A percentile compares a stretch with the other conserved stretches of the same genome.
Conservation (phyloP, 805 yeast species). For the Ogataea pignaliae region DNA sequence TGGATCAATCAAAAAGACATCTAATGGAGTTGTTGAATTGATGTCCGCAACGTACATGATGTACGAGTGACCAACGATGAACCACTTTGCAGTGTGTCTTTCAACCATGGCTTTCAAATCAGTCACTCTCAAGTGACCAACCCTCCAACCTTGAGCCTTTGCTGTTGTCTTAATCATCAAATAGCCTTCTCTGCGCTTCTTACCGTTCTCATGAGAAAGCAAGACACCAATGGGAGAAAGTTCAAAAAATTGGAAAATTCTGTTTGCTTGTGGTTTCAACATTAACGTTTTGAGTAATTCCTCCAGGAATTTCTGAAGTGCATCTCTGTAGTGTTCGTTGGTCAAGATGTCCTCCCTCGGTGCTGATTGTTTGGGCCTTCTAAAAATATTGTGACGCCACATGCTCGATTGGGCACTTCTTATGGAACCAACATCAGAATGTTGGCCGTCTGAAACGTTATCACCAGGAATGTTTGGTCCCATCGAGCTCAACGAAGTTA, state of each 20-base stretch:
- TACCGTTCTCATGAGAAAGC: conserved; percentile 75
- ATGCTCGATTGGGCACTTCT: conserved; percentile 8
- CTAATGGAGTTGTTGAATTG: conserved; percentile 81
- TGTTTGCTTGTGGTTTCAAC: conserved; percentile 76
- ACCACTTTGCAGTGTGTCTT: conserved; percentile 92
- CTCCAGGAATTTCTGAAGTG: conserved; percentile 64
- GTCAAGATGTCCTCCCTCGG: conserved; percentile 5
- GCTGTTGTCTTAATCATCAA: conserved; percentile 79
- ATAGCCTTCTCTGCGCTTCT: conserved; percentile 86
- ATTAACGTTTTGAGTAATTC: conserved; percentile 54
- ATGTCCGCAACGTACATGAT: conserved; percentile 82
- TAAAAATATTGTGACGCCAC: conserved; percentile 9
- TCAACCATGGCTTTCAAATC: conserved; percentile 84
- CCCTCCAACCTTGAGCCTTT: conserved; percentile 91
- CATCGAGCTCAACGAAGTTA: background rate
- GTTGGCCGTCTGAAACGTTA: background rate
- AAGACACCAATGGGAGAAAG: conserved; percentile 83
- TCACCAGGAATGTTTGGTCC: background rate
- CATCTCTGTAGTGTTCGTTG: conserved; percentile 35
- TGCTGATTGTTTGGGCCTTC: conserved; percentile 1
- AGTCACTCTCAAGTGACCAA: conserved; percentile 75
- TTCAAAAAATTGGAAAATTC: conserved; percentile 82
- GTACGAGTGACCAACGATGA: conserved; percentile 78
- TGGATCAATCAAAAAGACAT: conserved; percentile 85
- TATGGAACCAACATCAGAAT: conserved; percentile 6